Evolutionary conservation across 352 stramenopile species (phyloP), one percentile per base, ranked within the genome.

Genomic region (Globisporangium echinulatum): DNA sequence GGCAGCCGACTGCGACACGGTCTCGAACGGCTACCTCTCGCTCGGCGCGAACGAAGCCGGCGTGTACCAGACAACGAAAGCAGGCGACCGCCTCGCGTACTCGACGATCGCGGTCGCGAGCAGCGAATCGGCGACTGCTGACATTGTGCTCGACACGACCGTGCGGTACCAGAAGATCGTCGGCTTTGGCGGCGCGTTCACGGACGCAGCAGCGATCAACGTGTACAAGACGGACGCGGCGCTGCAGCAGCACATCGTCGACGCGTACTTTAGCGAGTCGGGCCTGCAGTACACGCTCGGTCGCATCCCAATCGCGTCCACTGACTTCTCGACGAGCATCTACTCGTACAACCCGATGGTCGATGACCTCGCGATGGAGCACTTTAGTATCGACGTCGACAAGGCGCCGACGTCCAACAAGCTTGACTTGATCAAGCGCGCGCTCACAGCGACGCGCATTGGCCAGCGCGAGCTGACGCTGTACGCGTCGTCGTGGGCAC

Each of bases 151-250:
- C 37, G 74, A 91, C 56, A 74, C 71, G 11, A 61, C 54, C 0
- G 71, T 67, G 37, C 85, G 64, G 55, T 89, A 79, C 72, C 79
- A 96, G 67, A 71, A 84, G 59, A 94, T 97, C 49, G 72, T 87
- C 37, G 89, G 89, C 11, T 97, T 97, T 61, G 89, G 89, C 9
- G 89, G 87, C 15, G 86, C 89, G 25, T 97, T 97, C 74, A 97
- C 88, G 8, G 89, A 97, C 58, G 64, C 85, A 3, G 75, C 86
- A 43, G 73, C 86, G 19, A 85, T 93, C 59, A 94, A 95, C 56
- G 68, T 96, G 49, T 79, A 87, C 58, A 66, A 78, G 61, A 69
- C 96, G 49, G 61, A 71, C 5, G 53, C 67, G 1, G 67, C 59
- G 7, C 61, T 93, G 5, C 85, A 96, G 54, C 64, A 89, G 19